phyloP scores from a whole-genome alignment of 768 basidiomycete genomes.

The Chiua virens region DNA sequence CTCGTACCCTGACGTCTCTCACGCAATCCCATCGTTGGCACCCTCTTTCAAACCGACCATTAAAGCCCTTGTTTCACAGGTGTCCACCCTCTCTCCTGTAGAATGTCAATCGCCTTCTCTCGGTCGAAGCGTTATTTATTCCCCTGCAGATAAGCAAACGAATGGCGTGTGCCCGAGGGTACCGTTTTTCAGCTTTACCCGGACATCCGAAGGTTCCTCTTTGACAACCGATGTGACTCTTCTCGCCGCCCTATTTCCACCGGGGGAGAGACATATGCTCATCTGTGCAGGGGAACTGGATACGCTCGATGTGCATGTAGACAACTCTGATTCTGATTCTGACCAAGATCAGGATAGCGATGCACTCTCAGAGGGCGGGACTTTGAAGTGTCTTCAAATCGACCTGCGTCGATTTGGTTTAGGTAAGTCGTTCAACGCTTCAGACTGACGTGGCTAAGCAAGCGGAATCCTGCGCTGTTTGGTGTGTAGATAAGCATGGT shows the following conservation, averaged over 20 bases:
- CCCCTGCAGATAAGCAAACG: conserved; percentile 15
- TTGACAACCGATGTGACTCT: conserved; percentile 69
- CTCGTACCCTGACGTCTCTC: conserved; percentile 44
- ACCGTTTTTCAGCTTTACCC: conserved; percentile 81
- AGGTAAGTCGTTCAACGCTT: conserved; percentile 39
- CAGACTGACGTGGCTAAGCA: background rate
- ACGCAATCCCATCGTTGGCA: conserved; percentile 25
- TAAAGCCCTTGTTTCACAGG: conserved; percentile 37
- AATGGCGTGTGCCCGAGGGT: conserved; percentile 29
- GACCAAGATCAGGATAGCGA: conserved; percentile 41
- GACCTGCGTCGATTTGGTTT: conserved; percentile 72
- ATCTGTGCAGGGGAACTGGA: conserved; percentile 72
- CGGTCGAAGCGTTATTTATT: conserved; percentile 7
- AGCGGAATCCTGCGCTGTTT: conserved; percentile 4
- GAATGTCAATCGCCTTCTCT: conserved; percentile 10
- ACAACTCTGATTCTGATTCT: conserved; percentile 33
- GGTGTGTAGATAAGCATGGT: conserved; percentile 64
- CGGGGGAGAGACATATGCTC: conserved; percentile 70
- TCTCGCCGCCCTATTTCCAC: conserved; percentile 69
- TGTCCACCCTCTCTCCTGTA: conserved; percentile 33
- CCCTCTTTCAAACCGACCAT: conserved; percentile 38
- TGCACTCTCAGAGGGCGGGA: conserved; percentile 34
- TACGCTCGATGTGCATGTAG: conserved; percentile 43
- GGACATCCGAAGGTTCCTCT: conserved; percentile 74
- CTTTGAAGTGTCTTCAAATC: conserved; percentile 70